A percentile compares a stretch with the other conserved stretches of the same genome.
Conservation (phyloP, 176 grass and related monocot genomes). For the Poa annua region DNA sequence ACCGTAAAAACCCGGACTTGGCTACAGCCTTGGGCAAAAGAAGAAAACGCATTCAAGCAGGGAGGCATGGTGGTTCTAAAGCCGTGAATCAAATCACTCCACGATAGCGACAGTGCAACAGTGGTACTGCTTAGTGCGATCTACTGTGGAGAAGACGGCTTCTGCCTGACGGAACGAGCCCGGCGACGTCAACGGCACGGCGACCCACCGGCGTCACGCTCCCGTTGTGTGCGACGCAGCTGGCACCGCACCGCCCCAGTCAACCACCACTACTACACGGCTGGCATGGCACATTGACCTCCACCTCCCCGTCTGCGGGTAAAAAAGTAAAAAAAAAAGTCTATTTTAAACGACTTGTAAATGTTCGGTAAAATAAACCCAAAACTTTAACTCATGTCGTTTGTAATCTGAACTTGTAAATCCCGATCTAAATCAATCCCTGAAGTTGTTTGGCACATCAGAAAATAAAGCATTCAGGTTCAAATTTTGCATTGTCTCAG, state of each 20-base stretch:
- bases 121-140: not conserved
- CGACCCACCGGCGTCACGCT: conserved; percentile 14
- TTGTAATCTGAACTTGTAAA: too few species aligned
- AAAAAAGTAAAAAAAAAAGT: too few species aligned
- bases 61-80: not conserved
- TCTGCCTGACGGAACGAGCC: not conserved
- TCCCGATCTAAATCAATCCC: too few species aligned
- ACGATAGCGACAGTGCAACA: conserved; percentile 6
- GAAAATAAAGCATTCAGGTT: too few species aligned
- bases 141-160: not conserved
- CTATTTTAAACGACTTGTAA: too few species aligned
- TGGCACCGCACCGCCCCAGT: conserved; percentile 3
- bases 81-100: not conserved
- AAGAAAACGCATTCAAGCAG: too few species aligned
- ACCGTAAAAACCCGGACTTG: too few species aligned
- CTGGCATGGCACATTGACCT: conserved; percentile 5
- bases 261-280: not conserved
- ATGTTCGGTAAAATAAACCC: too few species aligned
- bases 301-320: not conserved
- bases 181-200: conserved; percentile 25
- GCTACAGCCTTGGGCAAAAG: too few species aligned
- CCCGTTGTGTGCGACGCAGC: not conserved
- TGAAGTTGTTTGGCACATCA: too few species aligned
- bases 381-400: too few species aligned
- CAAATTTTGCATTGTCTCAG: too few species aligned